These are phyloP conservation scores for Microcera coccophila DNA, from an alignment of 2,329 filamentous ascomycete genomes.

Conservation along the genomic window DNA sequence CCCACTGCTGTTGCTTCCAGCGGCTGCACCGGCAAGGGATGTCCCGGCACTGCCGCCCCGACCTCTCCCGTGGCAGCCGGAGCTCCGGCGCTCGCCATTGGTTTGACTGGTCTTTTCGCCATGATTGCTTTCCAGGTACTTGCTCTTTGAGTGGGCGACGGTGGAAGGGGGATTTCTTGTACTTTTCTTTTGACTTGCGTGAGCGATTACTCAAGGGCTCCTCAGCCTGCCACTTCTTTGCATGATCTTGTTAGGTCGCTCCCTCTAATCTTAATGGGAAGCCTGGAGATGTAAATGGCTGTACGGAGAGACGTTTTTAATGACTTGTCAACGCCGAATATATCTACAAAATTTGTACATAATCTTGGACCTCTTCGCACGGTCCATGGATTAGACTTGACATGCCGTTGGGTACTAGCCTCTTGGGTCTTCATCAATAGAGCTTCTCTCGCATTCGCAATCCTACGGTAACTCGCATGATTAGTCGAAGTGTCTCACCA, in stretches of 20 bases:
- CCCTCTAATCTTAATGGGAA: not conserved
- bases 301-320: not conserved
- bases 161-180: not conserved
- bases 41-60: constrained; percentile 19
- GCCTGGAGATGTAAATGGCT: constrained; percentile 1
- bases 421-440: not conserved
- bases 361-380: not conserved
- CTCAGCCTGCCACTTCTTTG: not conserved
- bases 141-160: constrained; percentile 20
- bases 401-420: not conserved
- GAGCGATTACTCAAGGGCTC: constrained; percentile 6
- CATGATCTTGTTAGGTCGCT: not conserved
- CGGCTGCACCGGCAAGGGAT: constrained; percentile 23
- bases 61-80: constrained; percentile 44
- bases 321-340: constrained; percentile 1
- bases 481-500: not conserved
- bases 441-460: not conserved
- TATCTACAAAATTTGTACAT: not conserved
- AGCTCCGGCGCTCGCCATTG: constrained; percentile 33
- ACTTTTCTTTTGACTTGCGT: constrained; percentile 5
- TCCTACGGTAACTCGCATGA: not conserved
- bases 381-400: not conserved
- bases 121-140: constrained; percentile 27
- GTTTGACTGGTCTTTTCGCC: constrained; percentile 26
- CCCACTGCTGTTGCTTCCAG: constrained; percentile 23